A percentile compares a stretch with the other conserved stretches of the same genome.
Conservation (phyloP, 108 stramenopile genomes). For the Nannochloropsis salina region DNA sequence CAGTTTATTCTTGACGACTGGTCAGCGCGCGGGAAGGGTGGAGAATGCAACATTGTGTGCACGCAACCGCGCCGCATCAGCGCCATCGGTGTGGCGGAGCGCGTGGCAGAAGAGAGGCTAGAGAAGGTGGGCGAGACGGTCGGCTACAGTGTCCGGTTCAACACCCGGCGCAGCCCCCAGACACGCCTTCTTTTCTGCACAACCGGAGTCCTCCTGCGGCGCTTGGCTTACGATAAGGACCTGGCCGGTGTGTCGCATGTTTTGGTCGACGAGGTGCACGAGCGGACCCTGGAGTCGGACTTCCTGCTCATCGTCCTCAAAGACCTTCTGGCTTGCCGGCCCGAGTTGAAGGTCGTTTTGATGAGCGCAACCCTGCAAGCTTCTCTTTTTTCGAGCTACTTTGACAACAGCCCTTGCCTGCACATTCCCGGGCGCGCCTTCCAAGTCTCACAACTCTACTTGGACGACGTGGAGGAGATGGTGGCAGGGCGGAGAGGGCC, state of each 20-base stretch:
- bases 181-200: conserved; percentile 90
- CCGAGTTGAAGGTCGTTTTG: conserved; percentile 65
- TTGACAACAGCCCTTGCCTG: conserved; percentile 59
- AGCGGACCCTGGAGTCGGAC: conserved; percentile 82
- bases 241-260: conserved; percentile 77
- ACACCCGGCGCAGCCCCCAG: conserved; percentile 59
- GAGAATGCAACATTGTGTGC: conserved; percentile 75
- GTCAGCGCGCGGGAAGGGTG: conserved; percentile 56
- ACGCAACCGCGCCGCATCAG: conserved; percentile 90
- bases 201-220: conserved; percentile 90
- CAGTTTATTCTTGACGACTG: conserved; percentile 79
- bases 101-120: conserved; percentile 84
- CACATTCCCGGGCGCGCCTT: conserved; percentile 88
- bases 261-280: conserved; percentile 94
- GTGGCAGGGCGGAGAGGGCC: conserved; percentile 51
- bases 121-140: conserved; percentile 69
- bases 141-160: conserved; percentile 85
- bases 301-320: conserved; percentile 77
- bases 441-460: conserved; percentile 75
- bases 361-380: conserved; percentile 93
- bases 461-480: conserved; percentile 68
- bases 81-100: conserved; percentile 81
- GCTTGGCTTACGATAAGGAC: conserved; percentile 70
- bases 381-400: conserved; percentile 59
- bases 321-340: conserved; percentile 57